These are phyloP conservation scores for Hibiscus tridactylites DNA, from an alignment of 345 rosid species.

Conservation along the genomic window DNA sequence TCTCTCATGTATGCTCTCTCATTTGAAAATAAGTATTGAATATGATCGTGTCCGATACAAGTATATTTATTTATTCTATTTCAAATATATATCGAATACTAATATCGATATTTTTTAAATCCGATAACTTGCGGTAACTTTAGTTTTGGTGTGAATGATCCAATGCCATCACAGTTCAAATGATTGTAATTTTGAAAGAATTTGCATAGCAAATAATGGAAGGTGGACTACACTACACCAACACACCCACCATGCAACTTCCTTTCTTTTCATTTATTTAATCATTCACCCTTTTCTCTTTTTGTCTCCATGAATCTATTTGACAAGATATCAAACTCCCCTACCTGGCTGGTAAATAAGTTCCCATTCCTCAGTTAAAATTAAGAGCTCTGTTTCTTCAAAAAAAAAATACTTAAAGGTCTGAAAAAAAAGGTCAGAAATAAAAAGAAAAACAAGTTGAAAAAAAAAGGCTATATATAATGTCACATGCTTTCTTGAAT, in stretches of 20 bases:
- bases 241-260: constrained; percentile 10
- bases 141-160: neutral
- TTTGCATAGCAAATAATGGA: constrained; percentile 3
- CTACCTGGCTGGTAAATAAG: neutral
- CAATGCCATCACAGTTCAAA: neutral
- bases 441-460: neutral
- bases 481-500: constrained; percentile 2
- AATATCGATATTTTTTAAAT: neutral
- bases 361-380: neutral
- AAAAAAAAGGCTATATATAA: neutral
- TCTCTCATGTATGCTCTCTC: too few species aligned
- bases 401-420: neutral
- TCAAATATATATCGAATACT: too few species aligned
- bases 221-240: constrained; percentile 6
- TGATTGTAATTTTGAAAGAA: constrained; percentile 7
- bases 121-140: neutral
- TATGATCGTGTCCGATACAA: too few species aligned
- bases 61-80: too few species aligned
- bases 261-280: constrained; percentile 3
- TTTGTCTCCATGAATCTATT: constrained; percentile 13
- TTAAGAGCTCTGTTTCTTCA: neutral
- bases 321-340: constrained; percentile 5
- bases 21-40: too few species aligned
- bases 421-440: too few species aligned
- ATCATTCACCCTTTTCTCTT: constrained; percentile 8